Conservation (phyloP, 1,139 yeast genomes). For the Casaregolazyma lundiana region DNA sequence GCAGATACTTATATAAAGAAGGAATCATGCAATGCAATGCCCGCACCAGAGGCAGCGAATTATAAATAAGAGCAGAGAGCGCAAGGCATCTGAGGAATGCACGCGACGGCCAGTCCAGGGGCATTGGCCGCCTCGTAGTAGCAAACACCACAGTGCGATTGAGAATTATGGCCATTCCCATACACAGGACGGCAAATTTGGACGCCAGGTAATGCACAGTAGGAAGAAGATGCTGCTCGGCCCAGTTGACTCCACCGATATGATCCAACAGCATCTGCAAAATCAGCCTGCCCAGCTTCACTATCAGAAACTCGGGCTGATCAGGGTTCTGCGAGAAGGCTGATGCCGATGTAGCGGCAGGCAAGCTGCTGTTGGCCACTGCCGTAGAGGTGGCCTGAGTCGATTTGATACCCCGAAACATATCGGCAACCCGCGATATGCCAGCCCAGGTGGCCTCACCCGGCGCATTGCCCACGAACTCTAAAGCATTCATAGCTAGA, state of each 20-base stretch:
- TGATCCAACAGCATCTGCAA: not conserved
- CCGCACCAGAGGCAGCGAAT: constrained; percentile 38
- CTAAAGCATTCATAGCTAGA: constrained; percentile 6
- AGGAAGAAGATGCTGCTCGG: constrained; percentile 13
- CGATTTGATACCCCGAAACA: not conserved
- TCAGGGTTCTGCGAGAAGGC: not conserved
- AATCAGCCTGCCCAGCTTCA: constrained; percentile 2
- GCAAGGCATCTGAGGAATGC: constrained; percentile 39
- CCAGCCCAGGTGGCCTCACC: constrained; percentile 8
- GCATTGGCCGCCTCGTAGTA: constrained; percentile 45
- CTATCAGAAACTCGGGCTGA: constrained; percentile 4
- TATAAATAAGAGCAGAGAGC: constrained; percentile 35
- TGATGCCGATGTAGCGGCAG: not conserved
- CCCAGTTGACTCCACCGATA: constrained; percentile 3
- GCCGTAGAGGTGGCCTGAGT: constrained; percentile 3
- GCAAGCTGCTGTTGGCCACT: not conserved
- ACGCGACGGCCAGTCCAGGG: constrained; percentile 27
- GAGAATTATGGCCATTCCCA: constrained; percentile 59
- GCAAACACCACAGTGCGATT: constrained; percentile 68
- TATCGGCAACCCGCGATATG: constrained; percentile 1
- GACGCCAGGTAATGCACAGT: constrained; percentile 38
- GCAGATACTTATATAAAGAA: constrained; percentile 13
- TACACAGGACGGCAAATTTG: constrained; percentile 50
- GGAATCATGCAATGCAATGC: constrained; percentile 35
- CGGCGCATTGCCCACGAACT: constrained; percentile 5